Base-by-base conservation (phyloP, 257 asterid species). In the Rhazya stricta region DNA sequence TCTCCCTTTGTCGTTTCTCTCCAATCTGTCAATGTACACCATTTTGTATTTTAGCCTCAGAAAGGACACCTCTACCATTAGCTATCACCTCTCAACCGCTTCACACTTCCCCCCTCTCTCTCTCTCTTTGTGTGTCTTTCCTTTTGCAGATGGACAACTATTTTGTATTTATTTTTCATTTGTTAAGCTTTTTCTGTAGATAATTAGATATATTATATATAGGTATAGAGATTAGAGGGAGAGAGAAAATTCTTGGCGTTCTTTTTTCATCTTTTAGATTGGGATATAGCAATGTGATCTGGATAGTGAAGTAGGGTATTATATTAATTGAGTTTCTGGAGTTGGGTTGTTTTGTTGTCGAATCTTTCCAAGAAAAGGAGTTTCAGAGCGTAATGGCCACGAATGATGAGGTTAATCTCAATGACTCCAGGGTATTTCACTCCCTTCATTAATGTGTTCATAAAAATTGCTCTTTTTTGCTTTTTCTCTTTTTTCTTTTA, bases 31-130 rank as follows among this genome's bases (percentile, higher is more conserved):
- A 50, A 34, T 29, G 45, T 71, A 53, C 19, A 66, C 75, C 65
- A 5, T 65, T 53, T 46, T 71, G 66, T 50, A 71, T 71, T 71
- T 71, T 71, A 71, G 75, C 75, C 75, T 34, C 66, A 71, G 50
- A 71, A 30, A 71, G 53, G 75, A 71, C 75, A 53, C 36, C 63
- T 71, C n/a, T 71, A 50, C 66, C 36, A 71, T 53, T 51, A 39
- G 51, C 36, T 37, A 53, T 16, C 62, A 23, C 75, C 29, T 53
- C 66, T 41, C 63, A 50, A 37, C 46, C 34, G 27, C 30, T 32
- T 71, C 48, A 51, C 65, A 42, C 56, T 39, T 23, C 18, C n/a
- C 43, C 41, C 54, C 25, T 6, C 73, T 50, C 58, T 8, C 30
- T 27, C 42, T 5, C 9, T 3, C 43, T 36, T 13, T 15, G 46